These are phyloP conservation scores for Hypoxylon perforatum DNA, from an alignment of 495 filamentous ascomycete genomes.

Conservation along the genomic window DNA sequence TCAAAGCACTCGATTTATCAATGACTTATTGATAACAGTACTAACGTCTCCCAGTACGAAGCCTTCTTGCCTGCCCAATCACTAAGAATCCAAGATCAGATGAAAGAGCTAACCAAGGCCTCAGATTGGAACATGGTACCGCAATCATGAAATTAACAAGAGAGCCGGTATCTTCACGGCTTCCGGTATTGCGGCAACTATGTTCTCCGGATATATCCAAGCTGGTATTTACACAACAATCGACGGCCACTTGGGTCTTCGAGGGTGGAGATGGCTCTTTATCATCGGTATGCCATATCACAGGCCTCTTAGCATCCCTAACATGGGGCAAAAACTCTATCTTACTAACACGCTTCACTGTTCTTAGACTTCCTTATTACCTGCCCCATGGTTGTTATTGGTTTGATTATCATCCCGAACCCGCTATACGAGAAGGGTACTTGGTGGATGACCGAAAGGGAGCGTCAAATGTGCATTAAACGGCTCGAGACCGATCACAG, in stretches of 20 bases:
- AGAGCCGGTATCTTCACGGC: conserved; percentile 46
- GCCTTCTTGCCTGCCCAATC: too few relatives aligned
- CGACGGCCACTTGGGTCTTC: conserved; percentile 37
- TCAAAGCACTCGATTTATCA: too few relatives aligned
- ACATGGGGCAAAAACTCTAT: neutral
- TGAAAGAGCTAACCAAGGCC: too few relatives aligned
- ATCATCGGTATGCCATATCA: conserved; percentile 34
- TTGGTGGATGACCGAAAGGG: conserved; percentile 39
- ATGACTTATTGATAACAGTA: too few relatives aligned
- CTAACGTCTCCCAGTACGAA: too few relatives aligned
- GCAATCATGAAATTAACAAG: conserved; percentile 50
- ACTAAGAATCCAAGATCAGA: too few relatives aligned
- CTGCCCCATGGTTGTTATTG: conserved; percentile 44
- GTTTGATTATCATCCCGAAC: conserved; percentile 42
- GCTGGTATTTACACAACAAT: conserved; percentile 46
- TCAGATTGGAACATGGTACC: conserved; percentile 52
- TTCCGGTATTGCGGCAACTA: conserved; percentile 38
- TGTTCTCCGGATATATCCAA: conserved; percentile 49
- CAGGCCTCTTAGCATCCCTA: too few relatives aligned
- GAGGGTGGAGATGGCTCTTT: conserved; percentile 48
- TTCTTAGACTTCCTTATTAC: conserved; percentile 39
- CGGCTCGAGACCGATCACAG: conserved; percentile 44
- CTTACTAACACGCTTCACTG: neutral
- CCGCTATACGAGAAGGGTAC: conserved; percentile 39
- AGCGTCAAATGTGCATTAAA: conserved; percentile 44